Percentiles rank a stretch among this genome's conserved stretches.
phyloP scores from a whole-genome alignment of 768 basidiomycete species.

The Galerina sulciceps region DNA sequence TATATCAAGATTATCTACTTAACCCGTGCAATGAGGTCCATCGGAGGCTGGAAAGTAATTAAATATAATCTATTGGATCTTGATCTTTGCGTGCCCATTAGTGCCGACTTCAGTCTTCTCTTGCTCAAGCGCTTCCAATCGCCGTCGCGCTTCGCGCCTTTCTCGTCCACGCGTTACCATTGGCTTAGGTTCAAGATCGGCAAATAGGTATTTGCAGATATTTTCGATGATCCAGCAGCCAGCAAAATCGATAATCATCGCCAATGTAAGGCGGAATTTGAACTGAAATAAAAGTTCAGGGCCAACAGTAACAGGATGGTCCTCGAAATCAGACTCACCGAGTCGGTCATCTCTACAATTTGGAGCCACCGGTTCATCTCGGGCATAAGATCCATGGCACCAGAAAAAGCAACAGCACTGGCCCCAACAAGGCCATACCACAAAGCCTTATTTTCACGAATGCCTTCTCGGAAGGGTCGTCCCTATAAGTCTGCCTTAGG shows the following conservation, averaged over 20 bases:
- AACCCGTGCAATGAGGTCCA: not conserved
- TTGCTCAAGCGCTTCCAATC: constrained; percentile 23
- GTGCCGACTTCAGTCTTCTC: constrained; percentile 5
- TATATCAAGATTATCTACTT: too few species aligned
- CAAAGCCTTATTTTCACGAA: constrained; percentile 92
- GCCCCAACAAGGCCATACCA: constrained; percentile 93
- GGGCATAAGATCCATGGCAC: constrained; percentile 92
- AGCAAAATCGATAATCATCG: constrained; percentile 88
- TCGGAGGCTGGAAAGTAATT: not conserved
- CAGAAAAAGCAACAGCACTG: constrained; percentile 88
- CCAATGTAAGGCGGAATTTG: constrained; percentile 72
- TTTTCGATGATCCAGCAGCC: constrained; percentile 88
- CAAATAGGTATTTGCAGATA: constrained; percentile 84
- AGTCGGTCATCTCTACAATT: constrained; percentile 84
- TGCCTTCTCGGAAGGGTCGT: constrained; percentile 97
- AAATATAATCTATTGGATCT: constrained; percentile 17
- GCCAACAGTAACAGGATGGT: not conserved
- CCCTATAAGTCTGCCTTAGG: constrained; percentile 49
- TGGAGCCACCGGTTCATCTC: constrained; percentile 97
- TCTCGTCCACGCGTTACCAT: constrained; percentile 87
- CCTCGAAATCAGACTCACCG: constrained; percentile 52
- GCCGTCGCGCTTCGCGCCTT: constrained; percentile 67
- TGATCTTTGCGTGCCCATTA: constrained; percentile 18
- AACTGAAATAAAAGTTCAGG: constrained; percentile 55
- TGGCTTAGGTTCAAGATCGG: constrained; percentile 81